A percentile compares a stretch with the other conserved stretches of the same genome.
phyloP scores from a whole-genome alignment of 78 protist genomes.

The Cavenderia fasciculata region DNA sequence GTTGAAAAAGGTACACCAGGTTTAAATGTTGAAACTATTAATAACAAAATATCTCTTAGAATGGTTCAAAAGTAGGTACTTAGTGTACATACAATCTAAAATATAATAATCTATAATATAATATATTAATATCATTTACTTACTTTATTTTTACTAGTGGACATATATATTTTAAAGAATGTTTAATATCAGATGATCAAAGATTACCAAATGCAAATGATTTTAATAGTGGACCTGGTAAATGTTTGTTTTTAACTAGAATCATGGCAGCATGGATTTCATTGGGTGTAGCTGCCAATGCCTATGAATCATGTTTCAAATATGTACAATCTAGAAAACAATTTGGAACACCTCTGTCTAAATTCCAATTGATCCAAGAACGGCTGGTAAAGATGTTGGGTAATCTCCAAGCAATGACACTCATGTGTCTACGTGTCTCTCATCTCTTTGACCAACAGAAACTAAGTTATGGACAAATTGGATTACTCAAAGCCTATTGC shows the following conservation, averaged over 20 bases:
- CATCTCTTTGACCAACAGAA: slow-evolving; percentile 27
- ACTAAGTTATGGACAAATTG: slow-evolving; percentile 55
- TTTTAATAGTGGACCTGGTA: slow-evolving; percentile 59
- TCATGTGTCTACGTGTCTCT: slow-evolving; percentile 47
- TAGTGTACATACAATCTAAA: neutral
- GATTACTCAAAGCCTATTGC: slow-evolving; percentile 35
- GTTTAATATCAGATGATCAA: slow-evolving; percentile 14
- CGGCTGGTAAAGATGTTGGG: slow-evolving; percentile 37
- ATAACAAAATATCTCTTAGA: slow-evolving; percentile 59
- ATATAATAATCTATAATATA: neutral
- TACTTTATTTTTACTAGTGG: neutral
- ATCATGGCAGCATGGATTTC: slow-evolving; percentile 91
- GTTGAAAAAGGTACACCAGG: slow-evolving; percentile 72
- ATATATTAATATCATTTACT: neutral
- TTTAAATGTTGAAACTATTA: slow-evolving; percentile 4
- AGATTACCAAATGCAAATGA: slow-evolving; percentile 41
- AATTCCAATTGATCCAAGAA: slow-evolving; percentile 92
- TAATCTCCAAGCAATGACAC: slow-evolving; percentile 27
- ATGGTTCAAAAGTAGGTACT: slow-evolving; percentile 35
- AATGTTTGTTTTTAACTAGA: slow-evolving; percentile 48
- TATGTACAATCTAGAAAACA: slow-evolving; percentile 91
- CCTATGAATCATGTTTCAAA: slow-evolving; percentile 82
- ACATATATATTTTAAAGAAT: slow-evolving; percentile 50
- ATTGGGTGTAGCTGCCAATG: slow-evolving; percentile 93
- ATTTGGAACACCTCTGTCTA: slow-evolving; percentile 93